These are phyloP conservation scores for Echites panduratus DNA, from an alignment of 257 asterid genomes.

Conservation along the genomic window DNA sequence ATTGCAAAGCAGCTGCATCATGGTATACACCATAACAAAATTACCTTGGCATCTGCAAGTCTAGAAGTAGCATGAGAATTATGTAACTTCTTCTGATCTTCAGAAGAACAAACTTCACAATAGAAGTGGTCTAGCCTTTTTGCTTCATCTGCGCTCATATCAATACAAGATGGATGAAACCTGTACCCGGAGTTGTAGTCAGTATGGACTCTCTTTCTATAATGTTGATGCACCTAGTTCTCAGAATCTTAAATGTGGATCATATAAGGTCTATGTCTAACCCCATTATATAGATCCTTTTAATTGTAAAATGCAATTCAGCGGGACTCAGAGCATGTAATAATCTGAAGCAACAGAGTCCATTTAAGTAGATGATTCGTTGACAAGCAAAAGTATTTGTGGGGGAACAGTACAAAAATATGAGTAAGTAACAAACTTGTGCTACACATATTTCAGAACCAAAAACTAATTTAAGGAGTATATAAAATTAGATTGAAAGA, in stretches of 20 bases:
- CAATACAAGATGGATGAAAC: slow-evolving; percentile 85
- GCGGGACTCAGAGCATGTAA: neutral
- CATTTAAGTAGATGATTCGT: neutral
- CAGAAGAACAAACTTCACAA: slow-evolving; percentile 66
- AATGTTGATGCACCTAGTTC: neutral
- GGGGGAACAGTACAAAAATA: neutral
- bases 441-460: neutral
- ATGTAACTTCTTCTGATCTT: slow-evolving; percentile 52
- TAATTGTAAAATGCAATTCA: neutral
- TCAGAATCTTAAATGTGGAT: neutral
- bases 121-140: slow-evolving; percentile 62
- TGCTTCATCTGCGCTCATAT: slow-evolving; percentile 71
- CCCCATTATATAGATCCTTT: neutral
- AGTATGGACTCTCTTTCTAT: neutral
- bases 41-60: slow-evolving; percentile 63
- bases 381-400: neutral
- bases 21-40: neutral
- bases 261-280: neutral
- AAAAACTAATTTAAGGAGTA: neutral
- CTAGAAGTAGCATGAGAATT: slow-evolving; percentile 54
- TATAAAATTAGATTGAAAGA: neutral
- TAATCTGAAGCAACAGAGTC: neutral
- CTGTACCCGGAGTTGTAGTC: slow-evolving; percentile 35
- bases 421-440: neutral
- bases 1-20: neutral